These are phyloP conservation scores for Wickerhamomyces sydowiorum DNA, from an alignment of 805 yeast species.

Conservation along the genomic window DNA sequence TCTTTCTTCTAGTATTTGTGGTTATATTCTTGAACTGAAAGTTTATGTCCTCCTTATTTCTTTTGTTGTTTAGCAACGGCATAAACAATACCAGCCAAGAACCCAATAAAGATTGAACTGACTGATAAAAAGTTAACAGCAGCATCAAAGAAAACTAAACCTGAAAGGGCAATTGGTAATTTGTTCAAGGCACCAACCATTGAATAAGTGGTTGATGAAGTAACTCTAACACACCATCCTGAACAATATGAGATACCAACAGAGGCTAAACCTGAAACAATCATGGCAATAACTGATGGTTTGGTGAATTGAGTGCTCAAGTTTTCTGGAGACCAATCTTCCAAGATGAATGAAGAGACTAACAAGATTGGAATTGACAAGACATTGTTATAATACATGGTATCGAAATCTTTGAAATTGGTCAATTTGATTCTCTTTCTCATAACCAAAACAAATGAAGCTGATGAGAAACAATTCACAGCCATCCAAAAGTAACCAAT, in stretches of 20 bases:
- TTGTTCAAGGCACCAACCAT: slow-evolving; percentile 99
- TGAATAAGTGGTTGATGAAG: slow-evolving; percentile 96
- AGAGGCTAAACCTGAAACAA: slow-evolving; percentile 88
- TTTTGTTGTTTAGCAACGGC: slow-evolving; percentile 89
- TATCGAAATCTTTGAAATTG: slow-evolving; percentile 93
- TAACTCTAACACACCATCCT: slow-evolving; percentile 99
- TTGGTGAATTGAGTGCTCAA: slow-evolving; percentile 70
- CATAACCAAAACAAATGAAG: slow-evolving; percentile 89
- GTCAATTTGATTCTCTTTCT: slow-evolving; percentile 97
- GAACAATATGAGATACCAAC: slow-evolving; percentile 98
- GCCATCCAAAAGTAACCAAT: slow-evolving; percentile 97
- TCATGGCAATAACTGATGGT: slow-evolving; percentile 68
- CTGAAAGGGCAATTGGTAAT: slow-evolving; percentile 94
- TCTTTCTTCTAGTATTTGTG: too few relatives aligned
- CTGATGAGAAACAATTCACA: slow-evolving; percentile 88
- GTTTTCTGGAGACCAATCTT: slow-evolving; percentile 90
- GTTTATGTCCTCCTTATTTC: too few relatives aligned
- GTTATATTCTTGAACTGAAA: background rate
- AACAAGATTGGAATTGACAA: slow-evolving; percentile 87
- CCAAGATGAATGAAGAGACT: slow-evolving; percentile 67
- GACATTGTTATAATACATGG: slow-evolving; percentile 97
- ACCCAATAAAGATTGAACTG: slow-evolving; percentile 87
- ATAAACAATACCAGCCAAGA: slow-evolving; percentile 91
- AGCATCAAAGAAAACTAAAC: slow-evolving; percentile 91
- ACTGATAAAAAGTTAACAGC: slow-evolving; percentile 91